Evolutionary conservation across 73 alveolate genomes (phyloP), one percentile per base, ranked within the genome.

Genomic region (Durusdinium trenchii): DNA sequence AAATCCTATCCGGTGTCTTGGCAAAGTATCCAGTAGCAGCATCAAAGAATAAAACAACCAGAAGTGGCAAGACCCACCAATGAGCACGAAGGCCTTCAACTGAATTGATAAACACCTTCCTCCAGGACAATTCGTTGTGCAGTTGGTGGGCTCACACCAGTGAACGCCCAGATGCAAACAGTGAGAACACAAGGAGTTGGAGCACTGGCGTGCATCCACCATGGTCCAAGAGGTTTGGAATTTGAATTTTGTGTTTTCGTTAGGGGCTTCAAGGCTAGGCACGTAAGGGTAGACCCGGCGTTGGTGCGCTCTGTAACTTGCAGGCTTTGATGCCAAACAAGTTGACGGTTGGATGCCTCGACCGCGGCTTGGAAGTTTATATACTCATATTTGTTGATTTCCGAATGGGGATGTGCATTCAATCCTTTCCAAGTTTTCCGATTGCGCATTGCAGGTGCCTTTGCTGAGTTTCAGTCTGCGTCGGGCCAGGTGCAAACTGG

Each of bases 401-500:
- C 32, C 5, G 5, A 23, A 62, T 23, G 20, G 20, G 9, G 5
- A 12, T 40, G 16, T 62, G 16, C 20, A 23, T 62, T 62, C 6
- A 14, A 14, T 62, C 43, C 48, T 38, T 5, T 71, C 30, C 6
- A 32, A 71, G 16, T 36, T 71, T 18, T 28, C 16, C 38, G 12
- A 1, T 9, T 79, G 69, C 1, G 2, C 67, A 16, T 40, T n/a
- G n/a, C 67, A 79, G 90, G 90, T 46, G 90, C 90, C 12, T 79
- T 79, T 47, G 10, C 64, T 18, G 90, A 79, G 23, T 79, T 79
- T 47, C 90, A 79, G 46, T 79, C 90, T 79, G 45, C 69, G 30
- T 32, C 16, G 69, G 26, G 61, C 61, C 86, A 76, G 42, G 40
- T 6, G 61, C 61, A 30, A 9, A 3, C 23, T 16, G 7, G 50